A percentile compares a stretch with the other conserved stretches of the same genome.
Conservation (phyloP, 106 monocot genomes). For the Dioscorea dumetorum region DNA sequence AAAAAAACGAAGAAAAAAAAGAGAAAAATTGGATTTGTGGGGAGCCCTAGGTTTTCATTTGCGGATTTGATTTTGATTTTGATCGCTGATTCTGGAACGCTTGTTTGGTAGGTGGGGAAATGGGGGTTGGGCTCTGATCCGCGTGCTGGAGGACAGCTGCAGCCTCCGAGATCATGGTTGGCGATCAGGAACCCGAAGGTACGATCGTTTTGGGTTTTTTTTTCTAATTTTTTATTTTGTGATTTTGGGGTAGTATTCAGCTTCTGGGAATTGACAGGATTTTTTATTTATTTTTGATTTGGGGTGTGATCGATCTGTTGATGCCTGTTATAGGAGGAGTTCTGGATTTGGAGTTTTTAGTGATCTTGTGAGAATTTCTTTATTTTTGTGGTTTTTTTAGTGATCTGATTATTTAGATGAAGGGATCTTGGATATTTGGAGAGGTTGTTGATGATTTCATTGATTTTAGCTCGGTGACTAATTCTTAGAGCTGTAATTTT, state of each 20-base stretch:
- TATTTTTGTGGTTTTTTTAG: no score
- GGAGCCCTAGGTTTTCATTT: background rate
- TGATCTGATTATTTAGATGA: no score
- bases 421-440: no score
- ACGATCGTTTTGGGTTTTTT: background rate
- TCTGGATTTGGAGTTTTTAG: background rate
- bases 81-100: background rate
- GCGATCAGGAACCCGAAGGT: background rate
- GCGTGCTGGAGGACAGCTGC: background rate
- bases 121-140: background rate
- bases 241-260: background rate
- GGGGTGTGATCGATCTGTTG: background rate
- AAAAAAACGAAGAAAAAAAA: no score
- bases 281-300: background rate
- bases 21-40: no score
- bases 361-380: no score
- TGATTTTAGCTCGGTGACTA: no score
- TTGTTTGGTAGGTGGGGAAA: background rate
- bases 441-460: no score
- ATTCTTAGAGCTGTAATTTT: no score
- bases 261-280: background rate
- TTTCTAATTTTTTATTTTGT: background rate
- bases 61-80: background rate
- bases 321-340: background rate
- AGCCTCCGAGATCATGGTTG: background rate